These are phyloP conservation scores for Ascochyta viciae-villosae DNA, from an alignment of 2,329 filamentous ascomycete genomes.

Conservation along the genomic window DNA sequence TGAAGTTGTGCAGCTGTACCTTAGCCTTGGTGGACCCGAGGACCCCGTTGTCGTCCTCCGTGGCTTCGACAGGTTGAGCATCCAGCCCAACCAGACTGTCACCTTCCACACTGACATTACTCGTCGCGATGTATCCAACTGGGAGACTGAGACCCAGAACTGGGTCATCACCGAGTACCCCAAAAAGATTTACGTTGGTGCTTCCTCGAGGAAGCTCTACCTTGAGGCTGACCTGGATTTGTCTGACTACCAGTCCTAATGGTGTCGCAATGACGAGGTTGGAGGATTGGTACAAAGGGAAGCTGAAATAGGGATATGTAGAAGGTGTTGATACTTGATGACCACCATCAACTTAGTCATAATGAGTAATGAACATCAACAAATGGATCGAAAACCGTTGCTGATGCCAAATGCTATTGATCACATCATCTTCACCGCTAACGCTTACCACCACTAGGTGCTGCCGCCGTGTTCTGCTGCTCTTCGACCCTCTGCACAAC, in stretches of 20 bases:
- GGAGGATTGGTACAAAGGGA: neutral
- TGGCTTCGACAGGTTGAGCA: slow-evolving; percentile 78
- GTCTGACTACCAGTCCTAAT: slow-evolving; percentile 22
- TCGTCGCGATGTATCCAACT: slow-evolving; percentile 84
- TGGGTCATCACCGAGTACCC: slow-evolving; percentile 71
- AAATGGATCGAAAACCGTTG: neutral
- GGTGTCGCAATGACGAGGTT: neutral
- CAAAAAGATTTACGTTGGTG: slow-evolving; percentile 68
- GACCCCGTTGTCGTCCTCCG: slow-evolving; percentile 74
- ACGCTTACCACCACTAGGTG: slow-evolving; percentile 2
- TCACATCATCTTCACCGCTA: neutral
- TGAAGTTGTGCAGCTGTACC: slow-evolving; percentile 76
- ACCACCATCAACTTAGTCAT: slow-evolving; percentile 7
- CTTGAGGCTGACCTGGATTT: slow-evolving; percentile 49
- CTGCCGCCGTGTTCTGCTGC: slow-evolving; percentile 32
- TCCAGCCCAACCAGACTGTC: slow-evolving; percentile 71
- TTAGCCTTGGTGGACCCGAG: slow-evolving; percentile 78
- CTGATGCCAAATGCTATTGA: neutral
- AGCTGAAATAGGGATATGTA: neutral
- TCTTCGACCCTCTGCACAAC: slow-evolving; percentile 59
- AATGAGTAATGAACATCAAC: slow-evolving; percentile 7
- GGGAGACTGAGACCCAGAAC: slow-evolving; percentile 81
- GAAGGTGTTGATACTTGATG: neutral
- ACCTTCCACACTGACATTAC: slow-evolving; percentile 74
- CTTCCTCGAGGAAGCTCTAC: slow-evolving; percentile 64